Percentiles rank a stretch among this genome's conserved stretches.
These are phyloP conservation scores for Paracorniculantispora psalliotae DNA, from an alignment of 2,329 filamentous ascomycete genomes.

Conservation along the genomic window DNA sequence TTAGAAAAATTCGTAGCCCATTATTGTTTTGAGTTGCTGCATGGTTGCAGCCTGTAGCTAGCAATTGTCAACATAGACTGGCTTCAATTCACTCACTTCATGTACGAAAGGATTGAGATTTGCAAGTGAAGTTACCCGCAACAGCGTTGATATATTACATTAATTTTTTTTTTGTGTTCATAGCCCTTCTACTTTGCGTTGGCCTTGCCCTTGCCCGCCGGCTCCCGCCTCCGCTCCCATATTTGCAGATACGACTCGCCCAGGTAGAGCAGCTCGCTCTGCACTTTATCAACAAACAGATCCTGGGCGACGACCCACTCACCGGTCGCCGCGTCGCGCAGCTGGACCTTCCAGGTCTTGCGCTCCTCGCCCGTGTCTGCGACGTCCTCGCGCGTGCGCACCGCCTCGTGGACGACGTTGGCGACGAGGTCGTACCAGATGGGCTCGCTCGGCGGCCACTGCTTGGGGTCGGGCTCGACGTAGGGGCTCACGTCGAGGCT, in stretches of 20 bases:
- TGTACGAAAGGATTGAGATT: no score
- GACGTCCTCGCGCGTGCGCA: constrained; percentile 73
- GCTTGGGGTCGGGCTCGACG: constrained; percentile 75
- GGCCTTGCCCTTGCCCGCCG: constrained; percentile 34
- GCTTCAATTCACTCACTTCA: no score
- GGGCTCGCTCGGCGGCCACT: constrained; percentile 70
- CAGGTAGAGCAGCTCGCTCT: constrained; percentile 83
- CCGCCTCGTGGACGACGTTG: constrained; percentile 85
- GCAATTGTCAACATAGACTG: no score
- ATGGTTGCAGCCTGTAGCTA: no score
- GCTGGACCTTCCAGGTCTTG: constrained; percentile 91
- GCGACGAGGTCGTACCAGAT: constrained; percentile 94
- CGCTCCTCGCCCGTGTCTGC: constrained; percentile 82
- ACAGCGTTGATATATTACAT: background rate
- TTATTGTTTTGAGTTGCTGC: no score
- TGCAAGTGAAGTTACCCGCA: no score
- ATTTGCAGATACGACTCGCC: constrained; percentile 95
- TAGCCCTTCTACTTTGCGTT: background rate
- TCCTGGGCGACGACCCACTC: constrained; percentile 96
- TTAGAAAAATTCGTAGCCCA: no score
- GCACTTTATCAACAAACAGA: constrained; percentile 83
- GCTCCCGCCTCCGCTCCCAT: constrained; percentile 76
- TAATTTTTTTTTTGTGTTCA: background rate
- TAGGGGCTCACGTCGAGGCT: constrained; percentile 83
- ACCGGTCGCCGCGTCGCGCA: constrained; percentile 72